Evolutionary conservation across 495 filamentous ascomycete genomes (phyloP).

Genomic region (Aspergillus leporis): DNA sequence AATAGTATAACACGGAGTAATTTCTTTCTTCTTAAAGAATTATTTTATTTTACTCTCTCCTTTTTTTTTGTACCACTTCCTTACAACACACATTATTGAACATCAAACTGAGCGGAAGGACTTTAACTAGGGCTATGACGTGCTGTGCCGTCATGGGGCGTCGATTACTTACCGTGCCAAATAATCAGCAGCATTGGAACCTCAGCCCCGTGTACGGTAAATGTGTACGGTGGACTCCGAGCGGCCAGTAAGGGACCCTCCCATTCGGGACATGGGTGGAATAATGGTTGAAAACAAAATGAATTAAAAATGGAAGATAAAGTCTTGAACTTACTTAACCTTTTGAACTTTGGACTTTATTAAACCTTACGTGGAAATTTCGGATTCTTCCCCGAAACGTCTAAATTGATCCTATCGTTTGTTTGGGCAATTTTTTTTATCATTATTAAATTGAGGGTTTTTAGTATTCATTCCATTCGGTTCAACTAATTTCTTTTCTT

Average conservation of each 20-base stretch:
- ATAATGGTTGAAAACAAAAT: background rate
- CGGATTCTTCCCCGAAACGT: conserved; percentile 3
- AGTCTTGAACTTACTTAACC: background rate
- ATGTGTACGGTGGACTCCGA: background rate
- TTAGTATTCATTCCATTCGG: background rate
- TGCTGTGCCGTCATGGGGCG: background rate
- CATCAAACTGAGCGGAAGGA: no score
- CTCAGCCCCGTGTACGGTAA: background rate
- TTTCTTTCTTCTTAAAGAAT: no score
- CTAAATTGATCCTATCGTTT: background rate
- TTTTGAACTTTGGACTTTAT: conserved; percentile 1
- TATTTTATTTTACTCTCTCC: no score
- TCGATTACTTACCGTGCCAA: background rate
- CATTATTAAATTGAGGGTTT: background rate
- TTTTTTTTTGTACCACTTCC: no score
- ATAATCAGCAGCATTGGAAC: background rate
- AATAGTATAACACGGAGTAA: background rate
- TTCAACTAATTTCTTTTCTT: background rate
- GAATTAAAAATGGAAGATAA: background rate
- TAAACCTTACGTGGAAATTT: conserved; percentile 6
- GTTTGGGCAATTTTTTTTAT: background rate
- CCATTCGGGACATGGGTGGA: background rate
- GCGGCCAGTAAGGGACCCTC: background rate
- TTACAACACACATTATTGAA: no score
- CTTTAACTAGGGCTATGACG: background rate